These are phyloP conservation scores for Myotisia sp. DNA, from an alignment of 2,329 filamentous ascomycete species.

Conservation along the genomic window DNA sequence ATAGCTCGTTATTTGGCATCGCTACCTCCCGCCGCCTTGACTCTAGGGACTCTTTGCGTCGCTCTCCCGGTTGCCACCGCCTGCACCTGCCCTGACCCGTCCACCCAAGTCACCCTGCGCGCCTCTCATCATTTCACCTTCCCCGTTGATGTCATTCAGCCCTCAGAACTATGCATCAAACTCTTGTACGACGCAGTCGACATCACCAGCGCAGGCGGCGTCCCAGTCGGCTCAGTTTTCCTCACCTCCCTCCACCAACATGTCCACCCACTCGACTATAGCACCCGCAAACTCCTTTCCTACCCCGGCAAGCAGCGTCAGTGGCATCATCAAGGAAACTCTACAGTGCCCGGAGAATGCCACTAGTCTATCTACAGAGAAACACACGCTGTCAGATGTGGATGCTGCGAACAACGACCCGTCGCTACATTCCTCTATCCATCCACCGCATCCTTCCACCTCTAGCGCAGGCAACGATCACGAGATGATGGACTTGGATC, in stretches of 20 bases:
- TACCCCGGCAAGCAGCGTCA: constrained; percentile 33
- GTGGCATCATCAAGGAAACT: constrained; percentile 22
- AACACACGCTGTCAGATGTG: constrained; percentile 14
- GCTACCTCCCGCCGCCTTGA: no score
- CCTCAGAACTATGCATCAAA: constrained; percentile 35
- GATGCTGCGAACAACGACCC: constrained; percentile 6
- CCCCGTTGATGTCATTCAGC: constrained; percentile 38
- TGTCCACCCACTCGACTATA: constrained; percentile 28
- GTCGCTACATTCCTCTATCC: background rate
- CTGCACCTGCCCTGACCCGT: constrained; percentile 7
- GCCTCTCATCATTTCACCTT: constrained; percentile 16
- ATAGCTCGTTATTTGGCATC: no score
- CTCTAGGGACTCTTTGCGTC: constrained; percentile 3
- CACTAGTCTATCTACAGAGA: no score
- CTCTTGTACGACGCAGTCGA: constrained; percentile 29
- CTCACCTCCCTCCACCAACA: constrained; percentile 31
- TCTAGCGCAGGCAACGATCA: constrained; percentile 12
- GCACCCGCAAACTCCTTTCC: constrained; percentile 30
- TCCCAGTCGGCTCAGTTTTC: constrained; percentile 27
- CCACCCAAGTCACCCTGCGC: constrained; percentile 6
- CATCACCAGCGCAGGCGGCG: constrained; percentile 32
- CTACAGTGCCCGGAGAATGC: constrained; percentile 13
- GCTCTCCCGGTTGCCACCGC: constrained; percentile 3
- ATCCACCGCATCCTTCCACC: background rate
- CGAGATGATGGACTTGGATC: constrained; percentile 30